These are phyloP conservation scores for Rhizopus microsporus DNA, from an alignment of 371 early-diverging fungal genomes.

Conservation along the genomic window DNA sequence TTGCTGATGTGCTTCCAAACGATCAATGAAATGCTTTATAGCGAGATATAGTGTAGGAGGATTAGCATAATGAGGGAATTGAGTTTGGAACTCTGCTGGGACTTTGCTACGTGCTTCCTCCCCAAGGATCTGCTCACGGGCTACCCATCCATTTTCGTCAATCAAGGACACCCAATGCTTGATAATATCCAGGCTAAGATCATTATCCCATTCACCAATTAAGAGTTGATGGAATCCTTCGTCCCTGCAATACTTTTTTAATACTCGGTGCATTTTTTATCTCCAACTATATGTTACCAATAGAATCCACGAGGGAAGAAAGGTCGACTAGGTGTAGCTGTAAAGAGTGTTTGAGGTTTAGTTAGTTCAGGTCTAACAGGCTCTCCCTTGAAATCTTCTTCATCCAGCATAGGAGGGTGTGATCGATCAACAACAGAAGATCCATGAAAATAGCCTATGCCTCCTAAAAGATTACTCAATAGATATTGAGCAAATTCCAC, in stretches of 20 bases:
- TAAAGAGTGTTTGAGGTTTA: slow-evolving; percentile 71
- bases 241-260: slow-evolving; percentile 57
- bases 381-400: slow-evolving; percentile 58
- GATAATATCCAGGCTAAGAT: slow-evolving; percentile 81
- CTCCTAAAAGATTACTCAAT: slow-evolving; percentile 87
- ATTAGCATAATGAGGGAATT: slow-evolving; percentile 91
- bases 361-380: slow-evolving; percentile 62
- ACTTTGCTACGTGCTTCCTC: slow-evolving; percentile 92
- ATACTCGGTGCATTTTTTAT: background rate
- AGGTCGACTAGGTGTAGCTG: slow-evolving; percentile 88
- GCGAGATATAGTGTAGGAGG: slow-evolving; percentile 88
- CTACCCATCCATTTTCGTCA: slow-evolving; percentile 91
- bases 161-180: slow-evolving; percentile 80
- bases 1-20: slow-evolving; percentile 29
- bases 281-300: slow-evolving; percentile 55
- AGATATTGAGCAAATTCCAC: slow-evolving; percentile 74
- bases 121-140: slow-evolving; percentile 93
- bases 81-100: slow-evolving; percentile 89
- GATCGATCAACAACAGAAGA: slow-evolving; percentile 52
- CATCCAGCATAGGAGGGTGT: slow-evolving; percentile 44
- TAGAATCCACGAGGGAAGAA: slow-evolving; percentile 96
- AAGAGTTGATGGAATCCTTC: slow-evolving; percentile 93
- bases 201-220: slow-evolving; percentile 88
- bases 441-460: slow-evolving; percentile 79
- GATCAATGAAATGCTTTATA: slow-evolving; percentile 62